These are phyloP conservation scores for Verticillium isaacii DNA, from an alignment of 2,329 filamentous ascomycete genomes.

Conservation along the genomic window DNA sequence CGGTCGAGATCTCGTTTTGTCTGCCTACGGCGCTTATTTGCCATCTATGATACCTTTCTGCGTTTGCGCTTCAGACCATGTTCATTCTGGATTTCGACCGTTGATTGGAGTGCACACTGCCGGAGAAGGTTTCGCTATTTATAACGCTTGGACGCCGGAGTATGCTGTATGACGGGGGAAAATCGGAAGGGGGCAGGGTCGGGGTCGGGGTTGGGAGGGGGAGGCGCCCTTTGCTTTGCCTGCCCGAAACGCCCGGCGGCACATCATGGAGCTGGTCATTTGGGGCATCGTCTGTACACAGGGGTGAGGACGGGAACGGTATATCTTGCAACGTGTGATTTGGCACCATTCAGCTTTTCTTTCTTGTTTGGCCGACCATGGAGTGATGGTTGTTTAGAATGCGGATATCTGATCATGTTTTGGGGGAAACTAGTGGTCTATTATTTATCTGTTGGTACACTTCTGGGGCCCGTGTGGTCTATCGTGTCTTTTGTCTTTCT, in stretches of 20 bases:
- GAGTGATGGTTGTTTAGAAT: neutral
- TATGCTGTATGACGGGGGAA: slow-evolving; percentile 10
- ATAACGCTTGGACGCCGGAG: slow-evolving; percentile 14
- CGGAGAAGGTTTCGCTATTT: neutral
- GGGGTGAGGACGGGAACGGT: slow-evolving; percentile 1
- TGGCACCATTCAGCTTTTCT: neutral
- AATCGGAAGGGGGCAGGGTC: neutral
- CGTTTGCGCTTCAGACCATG: neutral
- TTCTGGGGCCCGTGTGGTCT: neutral
- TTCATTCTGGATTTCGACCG: neutral
- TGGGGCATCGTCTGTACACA: neutral
- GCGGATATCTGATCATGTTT: neutral
- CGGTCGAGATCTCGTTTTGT: neutral
- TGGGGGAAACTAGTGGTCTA: neutral
- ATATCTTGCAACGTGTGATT: slow-evolving; percentile 1
- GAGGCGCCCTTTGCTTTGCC: neutral
- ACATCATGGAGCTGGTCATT: slow-evolving; percentile 6
- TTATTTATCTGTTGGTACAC: neutral
- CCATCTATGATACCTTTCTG: slow-evolving; percentile 20
- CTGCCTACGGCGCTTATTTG: neutral
- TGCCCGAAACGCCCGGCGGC: slow-evolving; percentile 1
- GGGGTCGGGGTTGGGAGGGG: neutral
- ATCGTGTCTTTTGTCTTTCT: neutral
- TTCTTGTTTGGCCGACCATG: neutral
- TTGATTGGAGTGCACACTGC: neutral